Evolutionary conservation across 495 filamentous ascomycete species (phyloP).

Genomic region (Apodospora peruviana): DNA sequence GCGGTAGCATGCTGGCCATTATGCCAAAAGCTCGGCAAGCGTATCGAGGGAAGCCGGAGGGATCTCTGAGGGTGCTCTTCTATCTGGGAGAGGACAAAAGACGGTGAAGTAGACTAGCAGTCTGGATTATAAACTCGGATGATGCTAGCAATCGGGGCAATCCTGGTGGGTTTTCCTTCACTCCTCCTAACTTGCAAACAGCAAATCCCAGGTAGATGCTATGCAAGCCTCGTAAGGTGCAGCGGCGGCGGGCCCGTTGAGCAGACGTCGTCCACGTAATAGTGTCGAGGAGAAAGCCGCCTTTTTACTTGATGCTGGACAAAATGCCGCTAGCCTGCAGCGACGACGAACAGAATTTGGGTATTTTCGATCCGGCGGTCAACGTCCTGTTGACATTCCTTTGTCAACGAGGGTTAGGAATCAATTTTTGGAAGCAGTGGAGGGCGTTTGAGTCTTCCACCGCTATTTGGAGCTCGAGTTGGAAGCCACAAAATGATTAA

Average conservation of each 20-base stretch:
- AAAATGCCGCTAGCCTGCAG: slow-evolving; percentile 27
- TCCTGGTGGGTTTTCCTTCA: slow-evolving; percentile 8
- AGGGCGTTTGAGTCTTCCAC: slow-evolving; percentile 38
- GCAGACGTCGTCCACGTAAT: neutral
- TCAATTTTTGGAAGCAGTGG: slow-evolving; percentile 36
- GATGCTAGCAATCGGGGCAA: slow-evolving; percentile 25
- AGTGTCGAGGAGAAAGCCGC: slow-evolving; percentile 34
- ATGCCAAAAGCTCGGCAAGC: slow-evolving; percentile 17
- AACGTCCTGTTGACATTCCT: slow-evolving; percentile 38
- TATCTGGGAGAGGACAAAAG: slow-evolving; percentile 11
- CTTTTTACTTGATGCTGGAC: slow-evolving; percentile 29
- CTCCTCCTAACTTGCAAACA: slow-evolving; percentile 23
- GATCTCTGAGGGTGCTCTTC: slow-evolving; percentile 2
- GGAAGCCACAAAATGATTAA: slow-evolving; percentile 35
- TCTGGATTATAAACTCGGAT: slow-evolving; percentile 26
- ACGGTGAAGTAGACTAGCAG: neutral
- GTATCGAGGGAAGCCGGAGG: slow-evolving; percentile 4
- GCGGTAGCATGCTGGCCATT: slow-evolving; percentile 44
- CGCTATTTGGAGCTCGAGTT: slow-evolving; percentile 41
- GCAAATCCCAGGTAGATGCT: slow-evolving; percentile 17
- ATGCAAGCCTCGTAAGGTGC: slow-evolving; percentile 13
- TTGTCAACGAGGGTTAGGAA: slow-evolving; percentile 39
- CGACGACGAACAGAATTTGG: no score
- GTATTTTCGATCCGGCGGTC: slow-evolving; percentile 28
- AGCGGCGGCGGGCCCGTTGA: neutral